Percentiles rank a stretch among this genome's conserved stretches.
Conservation (phyloP, 495 filamentous ascomycete genomes). For the Penicillium cataractarum region DNA sequence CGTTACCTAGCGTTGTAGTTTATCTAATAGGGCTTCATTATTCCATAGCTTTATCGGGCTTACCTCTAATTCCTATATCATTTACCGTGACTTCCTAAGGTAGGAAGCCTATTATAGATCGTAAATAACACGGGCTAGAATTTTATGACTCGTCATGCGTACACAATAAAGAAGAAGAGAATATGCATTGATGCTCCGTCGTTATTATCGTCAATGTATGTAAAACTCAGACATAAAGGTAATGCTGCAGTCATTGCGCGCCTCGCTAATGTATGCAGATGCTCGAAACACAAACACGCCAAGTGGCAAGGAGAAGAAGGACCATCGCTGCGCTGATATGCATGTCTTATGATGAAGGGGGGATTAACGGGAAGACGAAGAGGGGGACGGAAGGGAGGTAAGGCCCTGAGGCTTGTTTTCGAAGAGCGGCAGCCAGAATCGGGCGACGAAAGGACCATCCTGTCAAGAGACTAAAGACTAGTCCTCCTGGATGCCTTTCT, state of each 20-base stretch:
- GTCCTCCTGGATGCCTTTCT: constrained; percentile 15
- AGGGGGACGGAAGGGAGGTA: too few species aligned
- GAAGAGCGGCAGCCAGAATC: neutral
- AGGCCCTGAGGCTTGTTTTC: neutral
- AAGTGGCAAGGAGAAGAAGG: neutral
- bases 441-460: too few species aligned
- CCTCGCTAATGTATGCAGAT: constrained; percentile 3
- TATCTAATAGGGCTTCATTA: too few species aligned
- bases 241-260: neutral
- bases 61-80: neutral
- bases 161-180: neutral
- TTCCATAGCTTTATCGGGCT: neutral
- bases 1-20: too few species aligned
- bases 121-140: neutral
- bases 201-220: neutral
- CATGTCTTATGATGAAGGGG: neutral
- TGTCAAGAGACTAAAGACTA: neutral
- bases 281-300: neutral
- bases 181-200: neutral
- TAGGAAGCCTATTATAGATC: too few species aligned
- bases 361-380: too few species aligned
- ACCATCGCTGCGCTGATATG: neutral
- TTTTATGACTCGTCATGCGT: neutral
- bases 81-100: too few species aligned
- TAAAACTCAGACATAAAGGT: neutral